phyloP scores from a whole-genome alignment of 768 basidiomycete species.

The Suillus cothurnatus region DNA sequence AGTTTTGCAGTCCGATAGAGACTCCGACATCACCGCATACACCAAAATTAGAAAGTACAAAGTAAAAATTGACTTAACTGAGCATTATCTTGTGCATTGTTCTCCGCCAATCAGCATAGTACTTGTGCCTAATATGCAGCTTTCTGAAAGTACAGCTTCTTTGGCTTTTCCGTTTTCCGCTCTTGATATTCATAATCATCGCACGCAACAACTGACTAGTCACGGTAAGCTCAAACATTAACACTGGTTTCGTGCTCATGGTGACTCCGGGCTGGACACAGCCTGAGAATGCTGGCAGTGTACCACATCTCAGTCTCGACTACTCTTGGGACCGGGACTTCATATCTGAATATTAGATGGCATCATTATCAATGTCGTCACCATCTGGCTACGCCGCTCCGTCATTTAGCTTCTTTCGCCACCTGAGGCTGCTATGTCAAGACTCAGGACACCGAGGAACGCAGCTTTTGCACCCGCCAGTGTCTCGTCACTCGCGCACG shows the following conservation, averaged over 20 bases:
- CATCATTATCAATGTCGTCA: background rate
- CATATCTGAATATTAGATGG: background rate
- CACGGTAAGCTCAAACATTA: background rate
- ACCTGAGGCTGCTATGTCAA: background rate
- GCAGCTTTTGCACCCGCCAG: background rate
- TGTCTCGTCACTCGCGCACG: background rate
- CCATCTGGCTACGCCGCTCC: background rate
- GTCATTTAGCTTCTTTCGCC: background rate
- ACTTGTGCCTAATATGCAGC: background rate
- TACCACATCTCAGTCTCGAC: background rate
- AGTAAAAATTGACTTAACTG: background rate
- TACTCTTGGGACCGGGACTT: background rate
- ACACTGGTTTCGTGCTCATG: slow-evolving; percentile 4
- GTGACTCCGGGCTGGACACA: background rate
- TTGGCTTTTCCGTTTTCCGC: background rate
- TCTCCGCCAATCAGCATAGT: too few relatives aligned
- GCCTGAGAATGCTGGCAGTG: slow-evolving; percentile 3
- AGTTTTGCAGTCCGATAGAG: background rate
- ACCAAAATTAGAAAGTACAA: background rate
- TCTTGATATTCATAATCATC: background rate
- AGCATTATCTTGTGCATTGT: too few relatives aligned
- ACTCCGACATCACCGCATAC: background rate
- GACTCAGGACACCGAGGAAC: background rate
- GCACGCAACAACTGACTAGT: background rate
- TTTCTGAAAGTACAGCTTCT: background rate